phyloP scores from a whole-genome alignment of 2,329 filamentous ascomycete genomes.

The Clonostachys byssicola region DNA sequence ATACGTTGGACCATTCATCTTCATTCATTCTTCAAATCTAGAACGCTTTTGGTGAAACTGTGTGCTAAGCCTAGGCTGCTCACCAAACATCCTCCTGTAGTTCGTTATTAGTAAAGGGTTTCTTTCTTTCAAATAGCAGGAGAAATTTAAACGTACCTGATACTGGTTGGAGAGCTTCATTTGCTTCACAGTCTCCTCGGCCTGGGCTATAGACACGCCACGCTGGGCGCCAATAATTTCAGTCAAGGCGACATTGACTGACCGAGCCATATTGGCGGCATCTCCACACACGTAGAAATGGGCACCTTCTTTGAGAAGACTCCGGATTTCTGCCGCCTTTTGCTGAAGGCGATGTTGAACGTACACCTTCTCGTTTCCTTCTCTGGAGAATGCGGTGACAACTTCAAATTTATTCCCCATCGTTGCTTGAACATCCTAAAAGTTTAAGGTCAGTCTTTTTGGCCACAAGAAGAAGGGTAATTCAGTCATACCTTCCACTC shows the following conservation, averaged over 20 bases:
- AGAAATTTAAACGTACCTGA: background rate
- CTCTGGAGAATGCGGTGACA: constrained; percentile 83
- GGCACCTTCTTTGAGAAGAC: constrained; percentile 71
- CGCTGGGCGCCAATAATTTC: background rate
- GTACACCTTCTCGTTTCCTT: constrained; percentile 78
- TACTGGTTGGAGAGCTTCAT: background rate
- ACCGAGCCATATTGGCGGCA: constrained; percentile 77
- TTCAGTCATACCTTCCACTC: constrained; percentile 42
- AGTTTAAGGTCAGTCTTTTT: constrained; percentile 78
- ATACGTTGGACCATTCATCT: too few relatives aligned
- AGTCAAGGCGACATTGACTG: background rate
- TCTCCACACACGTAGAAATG: constrained; percentile 95
- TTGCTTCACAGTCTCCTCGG: background rate
- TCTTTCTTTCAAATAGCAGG: too few relatives aligned
- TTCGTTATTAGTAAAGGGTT: too few relatives aligned
- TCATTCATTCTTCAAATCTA: too few relatives aligned
- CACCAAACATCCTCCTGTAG: too few relatives aligned
- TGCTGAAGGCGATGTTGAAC: constrained; percentile 84
- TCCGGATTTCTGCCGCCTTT: constrained; percentile 71
- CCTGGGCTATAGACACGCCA: background rate
- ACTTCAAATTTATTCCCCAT: constrained; percentile 79
- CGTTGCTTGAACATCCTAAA: constrained; percentile 74
- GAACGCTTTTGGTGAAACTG: too few relatives aligned
- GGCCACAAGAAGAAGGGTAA: constrained; percentile 23
- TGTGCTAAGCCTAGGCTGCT: too few relatives aligned